Evolutionary conservation across 495 filamentous ascomycete genomes (phyloP), one percentile per base, ranked within the genome.

Genomic region (Aspergillus steynii): DNA sequence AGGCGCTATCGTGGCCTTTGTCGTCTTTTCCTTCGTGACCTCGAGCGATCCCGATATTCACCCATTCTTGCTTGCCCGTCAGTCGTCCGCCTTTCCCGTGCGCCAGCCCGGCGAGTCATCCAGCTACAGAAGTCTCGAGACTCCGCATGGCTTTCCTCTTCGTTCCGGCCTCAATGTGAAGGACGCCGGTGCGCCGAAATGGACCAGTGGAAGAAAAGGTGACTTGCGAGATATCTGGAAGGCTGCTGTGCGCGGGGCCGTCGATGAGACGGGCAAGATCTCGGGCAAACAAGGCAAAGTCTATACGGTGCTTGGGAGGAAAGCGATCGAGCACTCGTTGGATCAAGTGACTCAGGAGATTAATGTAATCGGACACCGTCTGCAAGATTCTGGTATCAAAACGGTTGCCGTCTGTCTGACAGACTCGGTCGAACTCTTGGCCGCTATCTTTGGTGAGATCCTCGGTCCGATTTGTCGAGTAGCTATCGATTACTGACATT

Each of bases 151-250:
- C 54, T 89, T 91, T 75, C 90, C 91, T 7, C 85, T 98, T 14
- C 87, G 88, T 59, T 79, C 85, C 27, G 94, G 95, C 14, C 79
- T 99, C 50, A 90, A 89, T 64, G 90, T 99, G 27, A 93, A 91
- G 71, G 90, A 93, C 46, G 81, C 90, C 1, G 90, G 89, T 7
- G 87, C 87, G 28, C 89, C 90, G 20, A 90, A 89, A 73, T 98
- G 93, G 88, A 80, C 86, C 0, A 81, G 80, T 60, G 93, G 93
- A 26, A 85, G 88, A 64, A 87, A 95, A 71, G 95, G 95, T 20
- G 95, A 99, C 64, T 80, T 99, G 59, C 84, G 95, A 51, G 95
- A 99, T 72, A 81, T 99, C 51, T 99, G 95, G 95, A 88, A 87
- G 58, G 80, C 86, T 68, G 90, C 89, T 47, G 75, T 89, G 15